phyloP scores from a whole-genome alignment of 208 protist species.

The Leishmania tropica region DNA sequence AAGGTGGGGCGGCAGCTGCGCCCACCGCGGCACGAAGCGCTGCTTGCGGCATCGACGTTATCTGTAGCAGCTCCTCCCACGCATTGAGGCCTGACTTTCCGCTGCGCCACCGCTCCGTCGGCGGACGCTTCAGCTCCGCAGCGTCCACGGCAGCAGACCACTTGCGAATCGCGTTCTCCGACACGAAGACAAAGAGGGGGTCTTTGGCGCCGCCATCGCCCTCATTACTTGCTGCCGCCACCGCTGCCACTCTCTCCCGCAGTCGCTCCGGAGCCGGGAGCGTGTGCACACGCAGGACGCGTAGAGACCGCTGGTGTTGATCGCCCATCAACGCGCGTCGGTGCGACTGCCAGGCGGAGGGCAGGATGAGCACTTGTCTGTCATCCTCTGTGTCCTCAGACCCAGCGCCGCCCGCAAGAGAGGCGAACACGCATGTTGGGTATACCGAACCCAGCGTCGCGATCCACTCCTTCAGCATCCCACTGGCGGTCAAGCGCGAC shows the following conservation, averaged over 20 bases:
- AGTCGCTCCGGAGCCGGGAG: constrained; percentile 3
- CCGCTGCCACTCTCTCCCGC: not conserved
- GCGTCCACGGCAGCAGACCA: constrained; percentile 7
- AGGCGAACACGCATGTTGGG: constrained; percentile 6
- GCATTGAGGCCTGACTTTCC: not conserved
- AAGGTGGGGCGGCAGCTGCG: not conserved
- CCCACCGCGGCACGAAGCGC: not conserved
- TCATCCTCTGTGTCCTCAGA: not conserved
- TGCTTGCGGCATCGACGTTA: constrained; percentile 1
- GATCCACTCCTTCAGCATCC: constrained; percentile 14
- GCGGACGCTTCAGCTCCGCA: not conserved
- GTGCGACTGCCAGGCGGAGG: not conserved
- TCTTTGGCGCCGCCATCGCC: not conserved
- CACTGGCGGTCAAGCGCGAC: not conserved
- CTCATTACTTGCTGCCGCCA: not conserved
- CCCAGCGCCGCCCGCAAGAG: not conserved
- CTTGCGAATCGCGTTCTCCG: not conserved
- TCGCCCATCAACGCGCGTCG: constrained; percentile 6
- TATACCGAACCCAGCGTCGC: constrained; percentile 1
- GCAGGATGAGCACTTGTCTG: not conserved
- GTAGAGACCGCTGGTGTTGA: not conserved
- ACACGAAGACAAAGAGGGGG: constrained; percentile 11
- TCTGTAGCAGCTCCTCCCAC: constrained; percentile 12
- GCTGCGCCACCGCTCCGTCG: constrained; percentile 5
- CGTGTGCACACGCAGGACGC: constrained; percentile 9